Evolutionary conservation across 2,329 filamentous ascomycete species (phyloP).

Genomic region (Cercospora zeina): DNA sequence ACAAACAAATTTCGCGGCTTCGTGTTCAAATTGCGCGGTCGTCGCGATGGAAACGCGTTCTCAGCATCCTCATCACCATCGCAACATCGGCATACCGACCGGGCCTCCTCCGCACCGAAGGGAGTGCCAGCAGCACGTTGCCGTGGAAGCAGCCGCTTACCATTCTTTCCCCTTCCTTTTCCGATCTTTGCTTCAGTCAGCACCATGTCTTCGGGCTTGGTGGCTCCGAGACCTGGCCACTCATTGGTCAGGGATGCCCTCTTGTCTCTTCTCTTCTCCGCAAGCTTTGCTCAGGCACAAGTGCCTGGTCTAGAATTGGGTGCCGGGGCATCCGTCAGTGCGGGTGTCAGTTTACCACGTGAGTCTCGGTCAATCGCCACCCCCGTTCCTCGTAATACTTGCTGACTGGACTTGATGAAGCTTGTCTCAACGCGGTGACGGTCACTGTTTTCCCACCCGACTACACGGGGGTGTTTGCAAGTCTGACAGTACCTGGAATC

Average conservation of each 20-base stretch:
- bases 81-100: slow-evolving; percentile 24
- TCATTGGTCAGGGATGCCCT: slow-evolving; percentile 14
- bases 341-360: background rate
- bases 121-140: slow-evolving; percentile 13
- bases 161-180: background rate
- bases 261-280: slow-evolving; percentile 15
- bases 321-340: background rate
- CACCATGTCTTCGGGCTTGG: slow-evolving; percentile 19
- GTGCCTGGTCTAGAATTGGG: background rate
- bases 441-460: slow-evolving; percentile 25
- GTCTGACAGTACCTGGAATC: slow-evolving; percentile 15
- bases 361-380: background rate
- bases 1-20: slow-evolving; percentile 30
- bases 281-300: slow-evolving; percentile 17
- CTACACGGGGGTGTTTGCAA: slow-evolving; percentile 28
- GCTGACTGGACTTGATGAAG: slow-evolving; percentile 16
- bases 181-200: background rate
- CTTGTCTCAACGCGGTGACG: slow-evolving; percentile 21
- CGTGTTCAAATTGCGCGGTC: slow-evolving; percentile 30
- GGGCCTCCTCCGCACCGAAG: background rate
- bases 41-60: slow-evolving; percentile 35
- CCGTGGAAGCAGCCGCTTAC: slow-evolving; percentile 9
- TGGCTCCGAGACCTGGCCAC: slow-evolving; percentile 13
- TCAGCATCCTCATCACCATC: slow-evolving; percentile 26
- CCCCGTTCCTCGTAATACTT: background rate